Base-by-base conservation (phyloP, 192 early-diverging fungal species). In the Chytriomyces hyalinus region DNA sequence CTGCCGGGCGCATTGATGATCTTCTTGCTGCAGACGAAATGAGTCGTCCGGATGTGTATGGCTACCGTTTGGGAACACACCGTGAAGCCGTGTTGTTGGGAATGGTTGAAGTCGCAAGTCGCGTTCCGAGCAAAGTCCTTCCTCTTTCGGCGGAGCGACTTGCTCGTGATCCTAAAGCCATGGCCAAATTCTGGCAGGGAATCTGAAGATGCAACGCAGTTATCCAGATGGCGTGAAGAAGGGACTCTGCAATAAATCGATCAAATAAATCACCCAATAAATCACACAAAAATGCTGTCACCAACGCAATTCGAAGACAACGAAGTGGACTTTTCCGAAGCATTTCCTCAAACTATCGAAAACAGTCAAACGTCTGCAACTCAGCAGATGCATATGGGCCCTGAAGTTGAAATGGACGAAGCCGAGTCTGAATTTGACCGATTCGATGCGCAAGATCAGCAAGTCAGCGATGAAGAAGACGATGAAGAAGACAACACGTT, bases 371-470 rank as follows among this genome's bases (percentile, higher is more conserved):
- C 36, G 36, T 2, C 36, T 36, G 36, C 36, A 36, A 4, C 36
- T 36, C 36, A 36, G 36, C 36, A 36, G 36, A 36, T 36, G 36
- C 1, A 36, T 0, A 36, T 36, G 36, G 36, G 36, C 36, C 36
- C 36, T 36, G 36, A 36, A 36, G 36, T 47, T 11, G 65, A 67
- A 9, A 17, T 67, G 36, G 44, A 66, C 28, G 68, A 71, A 66
- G 44, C 24, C 17, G 61, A 67, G 47, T 20, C 70, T 70, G 75
- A 77, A 53, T 53, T 77, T 69, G 47, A 81, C 61, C 61, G 73
- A 20, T 64, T 67, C 59, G 63, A 26, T 13, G 15, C 62, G 75
- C 1, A 81, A 63, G 20, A 36, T 6, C 69, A 77, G 61, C 26
- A 81, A 20, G 78, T 15, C 22, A 51, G 11, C 6, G 67, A 61